Percentiles rank a stretch among this genome's conserved stretches.
phyloP scores from a whole-genome alignment of 129 eudicot species.

The Artemisia argyi region DNA sequence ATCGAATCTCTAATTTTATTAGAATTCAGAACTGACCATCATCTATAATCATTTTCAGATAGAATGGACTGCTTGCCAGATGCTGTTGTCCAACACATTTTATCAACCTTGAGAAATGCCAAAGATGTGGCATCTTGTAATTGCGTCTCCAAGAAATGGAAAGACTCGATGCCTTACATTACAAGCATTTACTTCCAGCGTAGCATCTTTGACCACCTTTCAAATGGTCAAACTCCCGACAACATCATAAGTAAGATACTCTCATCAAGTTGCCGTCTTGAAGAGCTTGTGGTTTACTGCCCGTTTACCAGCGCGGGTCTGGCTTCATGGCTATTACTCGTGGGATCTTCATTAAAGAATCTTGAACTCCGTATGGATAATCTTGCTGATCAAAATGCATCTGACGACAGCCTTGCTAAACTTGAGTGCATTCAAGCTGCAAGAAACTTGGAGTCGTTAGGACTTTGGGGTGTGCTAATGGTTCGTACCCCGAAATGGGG shows the following conservation, averaged over 20 bases:
- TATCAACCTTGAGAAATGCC: constrained; percentile 58
- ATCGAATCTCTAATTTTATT: background rate
- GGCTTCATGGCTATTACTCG: constrained; percentile 53
- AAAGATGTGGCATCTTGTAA: constrained; percentile 64
- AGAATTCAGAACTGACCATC: background rate
- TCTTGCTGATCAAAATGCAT: constrained; percentile 36
- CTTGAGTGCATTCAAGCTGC: constrained; percentile 72
- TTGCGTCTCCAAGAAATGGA: constrained; percentile 21
- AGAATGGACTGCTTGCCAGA: constrained; percentile 86
- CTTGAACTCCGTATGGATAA: constrained; percentile 84
- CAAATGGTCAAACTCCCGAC: constrained; percentile 51
- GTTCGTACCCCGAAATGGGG: constrained; percentile 70
- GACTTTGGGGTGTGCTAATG: constrained; percentile 86
- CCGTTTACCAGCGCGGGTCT: constrained; percentile 65
- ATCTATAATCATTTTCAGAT: constrained; percentile 29
- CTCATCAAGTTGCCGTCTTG: constrained; percentile 48
- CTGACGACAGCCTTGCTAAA: constrained; percentile 41
- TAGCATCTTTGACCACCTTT: constrained; percentile 59
- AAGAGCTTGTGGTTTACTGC: constrained; percentile 79
- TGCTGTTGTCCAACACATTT: constrained; percentile 66
- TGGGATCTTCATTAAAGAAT: constrained; percentile 45
- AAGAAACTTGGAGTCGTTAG: constrained; percentile 62
- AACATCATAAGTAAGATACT: constrained; percentile 45
- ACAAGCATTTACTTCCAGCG: constrained; percentile 79
- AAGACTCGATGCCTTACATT: constrained; percentile 68